A percentile compares a stretch with the other conserved stretches of the same genome.
phyloP scores from a whole-genome alignment of 768 basidiomycete genomes.

The Hydnomerulius pinastri region DNA sequence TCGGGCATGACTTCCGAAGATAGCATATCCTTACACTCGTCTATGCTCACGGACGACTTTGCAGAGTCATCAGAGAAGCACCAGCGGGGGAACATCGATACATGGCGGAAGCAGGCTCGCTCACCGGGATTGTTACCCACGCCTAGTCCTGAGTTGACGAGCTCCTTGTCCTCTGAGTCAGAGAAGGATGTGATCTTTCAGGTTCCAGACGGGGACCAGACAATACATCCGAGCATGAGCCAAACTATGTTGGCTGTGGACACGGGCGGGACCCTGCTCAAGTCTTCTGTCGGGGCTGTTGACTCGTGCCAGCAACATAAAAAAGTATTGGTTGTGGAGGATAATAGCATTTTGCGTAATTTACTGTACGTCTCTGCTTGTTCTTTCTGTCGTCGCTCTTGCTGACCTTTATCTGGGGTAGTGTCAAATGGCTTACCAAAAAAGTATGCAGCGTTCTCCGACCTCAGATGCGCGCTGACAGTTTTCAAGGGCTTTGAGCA shows the following conservation, averaged over 20 bases:
- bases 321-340: slow-evolving; percentile 85
- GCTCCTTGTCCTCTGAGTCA: slow-evolving; percentile 23
- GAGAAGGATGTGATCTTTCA: slow-evolving; percentile 32
- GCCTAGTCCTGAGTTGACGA: slow-evolving; percentile 8
- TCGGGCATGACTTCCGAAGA: slow-evolving; percentile 26
- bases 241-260: slow-evolving; percentile 55
- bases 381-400: slow-evolving; percentile 5
- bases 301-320: slow-evolving; percentile 46
- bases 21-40: slow-evolving; percentile 26
- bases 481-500: slow-evolving; percentile 64
- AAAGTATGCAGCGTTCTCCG: slow-evolving; percentile 37
- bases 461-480: slow-evolving; percentile 1
- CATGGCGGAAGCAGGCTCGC: slow-evolving; percentile 20
- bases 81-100: slow-evolving; percentile 36
- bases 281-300: slow-evolving; percentile 59
- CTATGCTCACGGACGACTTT: slow-evolving; percentile 29
- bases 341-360: slow-evolving; percentile 82
- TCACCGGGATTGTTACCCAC: slow-evolving; percentile 12
- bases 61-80: slow-evolving; percentile 20
- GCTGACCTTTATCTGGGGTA: slow-evolving; percentile 20
- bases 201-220: slow-evolving; percentile 13
- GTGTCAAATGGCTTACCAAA: slow-evolving; percentile 66
- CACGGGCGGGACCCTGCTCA: slow-evolving; percentile 66
- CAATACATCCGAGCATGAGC: slow-evolving; percentile 13
- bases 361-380: slow-evolving; percentile 62